phyloP scores from a whole-genome alignment of 139 green algal species.

The Picochlorum sp. region DNA sequence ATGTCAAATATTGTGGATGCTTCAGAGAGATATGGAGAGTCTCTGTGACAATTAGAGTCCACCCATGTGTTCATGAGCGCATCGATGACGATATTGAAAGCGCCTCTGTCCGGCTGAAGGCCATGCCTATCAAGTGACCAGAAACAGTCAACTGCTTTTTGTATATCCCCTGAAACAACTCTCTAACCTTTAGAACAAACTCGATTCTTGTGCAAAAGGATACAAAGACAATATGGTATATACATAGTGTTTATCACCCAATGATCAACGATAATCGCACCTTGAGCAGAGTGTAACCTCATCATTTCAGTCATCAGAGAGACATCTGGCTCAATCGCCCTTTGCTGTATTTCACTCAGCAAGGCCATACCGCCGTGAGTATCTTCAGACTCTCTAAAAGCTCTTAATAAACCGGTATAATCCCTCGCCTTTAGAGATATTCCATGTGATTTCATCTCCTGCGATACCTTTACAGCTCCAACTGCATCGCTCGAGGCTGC shows the following conservation, averaged over 20 bases:
- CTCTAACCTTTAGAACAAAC: too few relatives aligned
- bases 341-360: conserved; percentile 7
- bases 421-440: conserved; percentile 54
- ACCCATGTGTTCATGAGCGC: not conserved
- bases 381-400: conserved; percentile 19
- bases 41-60: not conserved
- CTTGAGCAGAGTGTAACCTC: conserved; percentile 33
- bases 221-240: too few relatives aligned
- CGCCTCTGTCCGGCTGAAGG: not conserved
- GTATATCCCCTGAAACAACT: not conserved
- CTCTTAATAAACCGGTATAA: conserved; percentile 54
- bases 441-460: conserved; percentile 54
- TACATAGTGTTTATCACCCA: too few relatives aligned
- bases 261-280: too few relatives aligned
- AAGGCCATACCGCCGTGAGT: not conserved
- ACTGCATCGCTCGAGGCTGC: conserved; percentile 1
- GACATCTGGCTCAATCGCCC: conserved; percentile 14
- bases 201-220: too few relatives aligned
- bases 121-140: not conserved
- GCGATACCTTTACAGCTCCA: conserved; percentile 28
- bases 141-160: not conserved
- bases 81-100: not conserved
- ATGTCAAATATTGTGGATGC: not conserved
- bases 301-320: conserved; percentile 74
- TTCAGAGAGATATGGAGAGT: not conserved